Evolutionary conservation across 2,329 filamentous ascomycete genomes (phyloP), one percentile per base, ranked within the genome.

Genomic region (Neonectria magnoliae): DNA sequence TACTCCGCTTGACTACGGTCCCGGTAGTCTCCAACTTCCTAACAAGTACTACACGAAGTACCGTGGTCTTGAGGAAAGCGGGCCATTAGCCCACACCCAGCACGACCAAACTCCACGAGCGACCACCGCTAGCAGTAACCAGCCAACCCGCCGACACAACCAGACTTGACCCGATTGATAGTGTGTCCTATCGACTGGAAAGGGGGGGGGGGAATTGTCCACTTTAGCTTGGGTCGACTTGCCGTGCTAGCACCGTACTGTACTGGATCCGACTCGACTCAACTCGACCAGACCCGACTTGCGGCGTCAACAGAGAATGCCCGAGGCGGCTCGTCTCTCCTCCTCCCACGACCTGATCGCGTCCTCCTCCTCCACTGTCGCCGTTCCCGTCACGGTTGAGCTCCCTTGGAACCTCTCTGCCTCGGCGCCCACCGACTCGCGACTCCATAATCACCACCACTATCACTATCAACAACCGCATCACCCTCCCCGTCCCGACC

Each of bases 161-260:
- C 61, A 57, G 59, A 31, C 56, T 64, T 66, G 62, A 57, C 58
- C 61, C 54, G 64, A 62, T 63, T 67, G 64, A 68, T 67, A 64
- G 54, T 56, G 54, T 56, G 61, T 52, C 36, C 55, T 55, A 38
- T 55, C 44, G 66, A 68, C 68, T 57, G 60, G 71, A 71, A 73
- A 73, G 67, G 71, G 70, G 71, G 70, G 71, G 70, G 71, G 70
- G 71, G 64, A 67, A 69, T 73, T 71, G 63, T 69, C 70, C 58
- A 66, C 63, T 68, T 71, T 64, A 60, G 66, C 57, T 69, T 60
- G 64, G 56, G 51, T 64, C 64, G 54, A 68, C 68, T 72, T 61
- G 62, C 55, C 68, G 62, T 33, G 31, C 31, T 44, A 42, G 55
- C 55, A 50, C 36, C 57, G 61, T 45, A 64, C 61, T 45, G 38